Conservation (phyloP, 768 basidiomycete genomes). For the Rhizopogon salebrosus region DNA sequence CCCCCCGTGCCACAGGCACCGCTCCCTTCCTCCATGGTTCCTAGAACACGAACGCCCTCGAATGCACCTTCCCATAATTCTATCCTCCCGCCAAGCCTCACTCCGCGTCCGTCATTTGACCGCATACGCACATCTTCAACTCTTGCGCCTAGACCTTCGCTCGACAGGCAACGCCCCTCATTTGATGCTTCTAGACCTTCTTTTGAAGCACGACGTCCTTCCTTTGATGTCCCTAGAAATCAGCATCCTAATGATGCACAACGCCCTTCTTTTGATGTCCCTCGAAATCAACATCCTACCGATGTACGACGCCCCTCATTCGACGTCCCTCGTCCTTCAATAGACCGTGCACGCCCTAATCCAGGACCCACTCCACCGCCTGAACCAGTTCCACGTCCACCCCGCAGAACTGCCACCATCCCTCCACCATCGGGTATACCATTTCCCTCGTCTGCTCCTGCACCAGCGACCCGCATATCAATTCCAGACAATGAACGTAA, state of each 20-base stretch:
- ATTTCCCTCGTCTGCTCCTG: slow-evolving; percentile 9
- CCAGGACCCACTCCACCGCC: background rate
- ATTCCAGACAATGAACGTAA: slow-evolving; percentile 21
- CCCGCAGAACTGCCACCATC: slow-evolving; percentile 3
- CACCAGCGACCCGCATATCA: slow-evolving; percentile 10
- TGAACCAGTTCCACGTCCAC: slow-evolving; percentile 5
- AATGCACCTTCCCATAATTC: background rate
- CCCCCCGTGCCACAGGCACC: slow-evolving; percentile 1
- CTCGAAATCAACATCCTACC: background rate
- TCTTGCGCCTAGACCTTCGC: slow-evolving; percentile 9
- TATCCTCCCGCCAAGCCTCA: slow-evolving; percentile 8
- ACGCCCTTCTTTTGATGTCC: slow-evolving; percentile 9
- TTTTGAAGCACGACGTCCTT: slow-evolving; percentile 4
- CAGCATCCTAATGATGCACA: background rate
- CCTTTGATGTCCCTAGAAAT: slow-evolving; percentile 9
- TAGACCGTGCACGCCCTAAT: background rate
- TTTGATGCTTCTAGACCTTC: slow-evolving; percentile 1
- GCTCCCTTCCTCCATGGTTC: slow-evolving; percentile 4
- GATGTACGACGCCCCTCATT: slow-evolving; percentile 8
- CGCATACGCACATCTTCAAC: slow-evolving; percentile 13
- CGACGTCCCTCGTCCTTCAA: slow-evolving; percentile 6
- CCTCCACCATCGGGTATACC: slow-evolving; percentile 13
- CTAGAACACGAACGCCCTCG: background rate
- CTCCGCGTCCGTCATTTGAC: slow-evolving; percentile 14
- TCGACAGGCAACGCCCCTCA: slow-evolving; percentile 8